phyloP scores from a whole-genome alignment of 2,329 filamentous ascomycete genomes.

The Arthrobotrys sinensis region DNA sequence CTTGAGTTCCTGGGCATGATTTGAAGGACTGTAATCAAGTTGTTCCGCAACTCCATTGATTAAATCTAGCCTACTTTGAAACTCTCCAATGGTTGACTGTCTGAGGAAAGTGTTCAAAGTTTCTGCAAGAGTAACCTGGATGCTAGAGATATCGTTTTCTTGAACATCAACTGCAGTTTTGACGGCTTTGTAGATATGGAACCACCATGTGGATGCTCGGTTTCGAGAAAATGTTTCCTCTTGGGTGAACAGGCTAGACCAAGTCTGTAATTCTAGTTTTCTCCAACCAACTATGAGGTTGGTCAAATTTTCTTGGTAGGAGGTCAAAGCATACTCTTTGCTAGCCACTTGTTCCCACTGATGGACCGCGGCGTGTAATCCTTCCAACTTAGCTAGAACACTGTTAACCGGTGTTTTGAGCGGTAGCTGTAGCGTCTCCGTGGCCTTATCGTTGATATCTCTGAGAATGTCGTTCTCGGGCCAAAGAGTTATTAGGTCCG shows the following conservation, averaged over 20 bases:
- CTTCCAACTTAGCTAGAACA: slow-evolving; percentile 87
- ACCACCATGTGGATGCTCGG: slow-evolving; percentile 93
- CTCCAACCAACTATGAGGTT: slow-evolving; percentile 89
- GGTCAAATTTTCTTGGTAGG: slow-evolving; percentile 83
- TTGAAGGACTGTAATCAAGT: slow-evolving; percentile 24
- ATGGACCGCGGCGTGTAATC: slow-evolving; percentile 85
- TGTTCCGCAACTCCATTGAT: slow-evolving; percentile 67
- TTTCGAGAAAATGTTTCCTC: slow-evolving; percentile 82
- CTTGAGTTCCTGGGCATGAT: slow-evolving; percentile 28
- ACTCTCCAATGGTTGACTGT: slow-evolving; percentile 86
- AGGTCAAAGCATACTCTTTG: slow-evolving; percentile 78
- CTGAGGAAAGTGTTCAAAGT: slow-evolving; percentile 85
- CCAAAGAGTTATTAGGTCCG: slow-evolving; percentile 76
- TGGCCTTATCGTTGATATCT: slow-evolving; percentile 83
- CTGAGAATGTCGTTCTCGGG: slow-evolving; percentile 83
- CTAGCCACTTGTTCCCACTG: slow-evolving; percentile 97
- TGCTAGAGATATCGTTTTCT: slow-evolving; percentile 72
- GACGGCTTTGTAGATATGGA: slow-evolving; percentile 93
- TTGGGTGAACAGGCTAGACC: slow-evolving; percentile 88
- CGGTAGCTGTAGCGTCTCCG: slow-evolving; percentile 80
- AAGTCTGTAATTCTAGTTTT: slow-evolving; percentile 89
- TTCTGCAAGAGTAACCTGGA: slow-evolving; percentile 81
- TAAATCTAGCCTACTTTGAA: slow-evolving; percentile 79
- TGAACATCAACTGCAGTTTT: slow-evolving; percentile 76
- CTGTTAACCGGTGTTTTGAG: slow-evolving; percentile 88